Evolutionary conservation across 2,329 filamentous ascomycete genomes (phyloP).

Genomic region (Fusarium zealandicum): DNA sequence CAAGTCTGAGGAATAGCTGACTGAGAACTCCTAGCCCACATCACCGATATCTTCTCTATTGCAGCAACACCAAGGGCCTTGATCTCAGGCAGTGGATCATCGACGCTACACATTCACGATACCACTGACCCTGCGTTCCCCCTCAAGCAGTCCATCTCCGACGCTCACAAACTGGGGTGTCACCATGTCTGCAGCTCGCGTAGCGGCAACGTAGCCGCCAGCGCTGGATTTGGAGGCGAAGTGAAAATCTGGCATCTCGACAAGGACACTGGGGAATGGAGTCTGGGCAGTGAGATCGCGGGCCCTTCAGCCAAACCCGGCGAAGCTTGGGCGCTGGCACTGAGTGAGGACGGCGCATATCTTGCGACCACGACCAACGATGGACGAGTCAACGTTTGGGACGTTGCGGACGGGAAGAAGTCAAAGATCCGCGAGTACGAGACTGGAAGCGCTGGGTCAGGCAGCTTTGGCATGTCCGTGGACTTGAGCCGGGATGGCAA

Average conservation of each 20-base stretch:
- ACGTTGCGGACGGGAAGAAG: constrained; percentile 63
- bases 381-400: constrained; percentile 90
- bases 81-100: constrained; percentile 85
- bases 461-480: constrained; percentile 88
- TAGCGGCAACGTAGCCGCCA: constrained; percentile 77
- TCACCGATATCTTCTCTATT: constrained; percentile 83
- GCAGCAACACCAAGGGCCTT: constrained; percentile 77
- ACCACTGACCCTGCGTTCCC: constrained; percentile 76
- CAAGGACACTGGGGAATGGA: constrained; percentile 64
- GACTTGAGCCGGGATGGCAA: constrained; percentile 81
- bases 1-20: constrained; percentile 16
- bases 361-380: constrained; percentile 89
- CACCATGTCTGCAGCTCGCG: constrained; percentile 82
- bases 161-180: constrained; percentile 86
- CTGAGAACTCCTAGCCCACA: constrained; percentile 67
- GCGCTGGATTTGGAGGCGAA: constrained; percentile 88
- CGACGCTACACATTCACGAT: constrained; percentile 80
- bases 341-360: constrained; percentile 84
- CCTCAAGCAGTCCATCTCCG: constrained; percentile 78
- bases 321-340: constrained; percentile 85
- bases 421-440: constrained; percentile 83
- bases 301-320: constrained; percentile 62
- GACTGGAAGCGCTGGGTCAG: constrained; percentile 73
- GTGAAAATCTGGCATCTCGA: constrained; percentile 80
- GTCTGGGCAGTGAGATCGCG: constrained; percentile 50